A percentile compares a stretch with the other conserved stretches of the same genome.
These are phyloP conservation scores for Guyanaporus albipodus DNA, from an alignment of 768 basidiomycete genomes.

Conservation along the genomic window DNA sequence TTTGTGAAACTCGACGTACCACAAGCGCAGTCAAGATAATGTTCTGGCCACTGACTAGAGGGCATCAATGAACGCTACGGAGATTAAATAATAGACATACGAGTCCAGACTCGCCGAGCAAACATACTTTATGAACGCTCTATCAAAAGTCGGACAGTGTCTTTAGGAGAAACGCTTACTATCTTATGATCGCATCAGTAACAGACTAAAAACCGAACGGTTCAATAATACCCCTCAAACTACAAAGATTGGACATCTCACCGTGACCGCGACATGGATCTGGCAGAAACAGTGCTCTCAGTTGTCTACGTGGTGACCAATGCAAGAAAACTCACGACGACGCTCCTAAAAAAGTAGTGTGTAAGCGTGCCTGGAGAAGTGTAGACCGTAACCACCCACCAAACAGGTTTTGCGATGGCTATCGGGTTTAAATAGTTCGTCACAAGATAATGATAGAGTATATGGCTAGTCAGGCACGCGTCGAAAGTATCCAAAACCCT, in stretches of 20 bases:
- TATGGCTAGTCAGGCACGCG: constrained; percentile 46
- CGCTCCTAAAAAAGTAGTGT: constrained; percentile 38
- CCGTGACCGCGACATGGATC: constrained; percentile 53
- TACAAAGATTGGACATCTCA: constrained; percentile 25
- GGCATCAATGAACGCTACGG: constrained; percentile 25
- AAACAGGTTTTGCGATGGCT: constrained; percentile 42
- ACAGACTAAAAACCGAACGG: constrained; percentile 36
- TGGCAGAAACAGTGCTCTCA: constrained; percentile 15
- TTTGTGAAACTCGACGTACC: constrained; percentile 32
- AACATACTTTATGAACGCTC: constrained; percentile 43
- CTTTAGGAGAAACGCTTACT: constrained; percentile 16
- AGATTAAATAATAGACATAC: constrained; percentile 32
- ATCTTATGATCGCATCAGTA: constrained; percentile 46
- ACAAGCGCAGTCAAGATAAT: constrained; percentile 39
- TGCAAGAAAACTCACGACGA: constrained; percentile 40
- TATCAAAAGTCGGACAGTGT: background rate
- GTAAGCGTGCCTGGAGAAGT: background rate
- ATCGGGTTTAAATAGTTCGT: constrained; percentile 45
- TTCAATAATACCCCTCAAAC: background rate
- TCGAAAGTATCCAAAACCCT: constrained; percentile 52
- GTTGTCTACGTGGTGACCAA: background rate
- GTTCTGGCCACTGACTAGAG: constrained; percentile 40
- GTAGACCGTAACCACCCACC: constrained; percentile 27
- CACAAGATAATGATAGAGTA: constrained; percentile 56
- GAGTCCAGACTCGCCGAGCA: constrained; percentile 42